These are phyloP conservation scores for Ophiocordyceps australis DNA, from an alignment of 2,329 filamentous ascomycete species.

Conservation along the genomic window DNA sequence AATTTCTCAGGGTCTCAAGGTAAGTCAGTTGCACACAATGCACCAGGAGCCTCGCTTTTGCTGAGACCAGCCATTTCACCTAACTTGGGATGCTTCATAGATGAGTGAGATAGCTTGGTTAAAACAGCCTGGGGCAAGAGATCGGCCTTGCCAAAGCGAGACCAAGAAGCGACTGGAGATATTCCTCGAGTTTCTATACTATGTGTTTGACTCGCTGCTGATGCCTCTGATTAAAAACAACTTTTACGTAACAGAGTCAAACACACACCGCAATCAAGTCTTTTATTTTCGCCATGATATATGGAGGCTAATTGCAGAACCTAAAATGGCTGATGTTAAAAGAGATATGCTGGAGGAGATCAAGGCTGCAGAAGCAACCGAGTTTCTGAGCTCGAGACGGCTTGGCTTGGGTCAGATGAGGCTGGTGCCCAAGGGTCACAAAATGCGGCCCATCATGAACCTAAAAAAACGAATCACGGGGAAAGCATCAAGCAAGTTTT, in stretches of 20 bases:
- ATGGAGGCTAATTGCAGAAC: slow-evolving; percentile 63
- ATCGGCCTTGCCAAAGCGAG: slow-evolving; percentile 56
- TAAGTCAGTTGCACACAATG: too few species aligned
- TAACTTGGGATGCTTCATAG: too few species aligned
- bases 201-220: slow-evolving; percentile 77
- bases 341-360: slow-evolving; percentile 64
- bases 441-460: slow-evolving; percentile 77
- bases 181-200: slow-evolving; percentile 76
- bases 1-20: slow-evolving; percentile 58
- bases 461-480: slow-evolving; percentile 46
- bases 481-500: slow-evolving; percentile 43
- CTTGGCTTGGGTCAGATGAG: slow-evolving; percentile 67
- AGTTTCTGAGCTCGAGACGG: slow-evolving; percentile 38
- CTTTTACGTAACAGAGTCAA: slow-evolving; percentile 92
- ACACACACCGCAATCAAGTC: slow-evolving; percentile 56
- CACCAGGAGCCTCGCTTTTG: too few species aligned
- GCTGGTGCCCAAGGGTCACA: slow-evolving; percentile 61
- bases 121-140: slow-evolving; percentile 29
- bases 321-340: slow-evolving; percentile 51
- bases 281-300: slow-evolving; percentile 94
- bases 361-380: slow-evolving; percentile 32
- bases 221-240: slow-evolving; percentile 74
- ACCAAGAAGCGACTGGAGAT: slow-evolving; percentile 59
- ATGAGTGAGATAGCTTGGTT: slow-evolving; percentile 29
- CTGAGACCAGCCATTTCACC: background rate